Percentiles rank a stretch among this genome's conserved stretches.
Conservation (phyloP, 2,329 filamentous ascomycete species). For the Boeremia lycopersici region DNA sequence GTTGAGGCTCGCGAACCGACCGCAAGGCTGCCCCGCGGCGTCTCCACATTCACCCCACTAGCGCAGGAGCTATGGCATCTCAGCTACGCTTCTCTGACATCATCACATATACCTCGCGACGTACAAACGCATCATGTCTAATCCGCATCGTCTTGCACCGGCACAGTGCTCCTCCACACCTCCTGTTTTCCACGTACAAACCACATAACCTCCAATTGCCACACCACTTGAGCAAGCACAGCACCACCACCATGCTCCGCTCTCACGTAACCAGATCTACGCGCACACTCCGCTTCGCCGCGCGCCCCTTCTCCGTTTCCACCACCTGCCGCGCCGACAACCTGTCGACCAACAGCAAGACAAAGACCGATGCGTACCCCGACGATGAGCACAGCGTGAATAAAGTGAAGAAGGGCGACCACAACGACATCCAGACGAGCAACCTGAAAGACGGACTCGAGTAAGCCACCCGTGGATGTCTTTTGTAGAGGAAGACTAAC, state of each 20-base stretch:
- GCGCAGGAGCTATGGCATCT: constrained; percentile 23
- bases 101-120: constrained; percentile 5
- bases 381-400: constrained; percentile 30
- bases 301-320: constrained; percentile 27
- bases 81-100: not conserved
- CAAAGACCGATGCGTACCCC: constrained; percentile 30
- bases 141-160: not conserved
- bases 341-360: constrained; percentile 26
- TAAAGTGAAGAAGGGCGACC: constrained; percentile 41
- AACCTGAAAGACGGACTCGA: constrained; percentile 38
- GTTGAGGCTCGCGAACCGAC: not conserved
- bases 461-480: constrained; percentile 31
- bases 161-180: not conserved
- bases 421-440: constrained; percentile 43
- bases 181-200: not conserved
- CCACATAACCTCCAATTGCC: too few relatives aligned
- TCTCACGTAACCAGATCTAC: constrained; percentile 17
- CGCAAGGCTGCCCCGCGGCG: constrained; percentile 5
- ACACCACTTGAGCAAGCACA: too few relatives aligned
- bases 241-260: constrained; percentile 18
- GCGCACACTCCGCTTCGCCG: constrained; percentile 5
- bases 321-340: constrained; percentile 16
- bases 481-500: constrained; percentile 5
- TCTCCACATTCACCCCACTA: constrained; percentile 1
- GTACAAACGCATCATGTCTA: constrained; percentile 23